Percentiles rank a stretch among this genome's conserved stretches.
These are phyloP conservation scores for Eimeria sp. DNA, from an alignment of 169 alveolate species.

Conservation along the genomic window DNA sequence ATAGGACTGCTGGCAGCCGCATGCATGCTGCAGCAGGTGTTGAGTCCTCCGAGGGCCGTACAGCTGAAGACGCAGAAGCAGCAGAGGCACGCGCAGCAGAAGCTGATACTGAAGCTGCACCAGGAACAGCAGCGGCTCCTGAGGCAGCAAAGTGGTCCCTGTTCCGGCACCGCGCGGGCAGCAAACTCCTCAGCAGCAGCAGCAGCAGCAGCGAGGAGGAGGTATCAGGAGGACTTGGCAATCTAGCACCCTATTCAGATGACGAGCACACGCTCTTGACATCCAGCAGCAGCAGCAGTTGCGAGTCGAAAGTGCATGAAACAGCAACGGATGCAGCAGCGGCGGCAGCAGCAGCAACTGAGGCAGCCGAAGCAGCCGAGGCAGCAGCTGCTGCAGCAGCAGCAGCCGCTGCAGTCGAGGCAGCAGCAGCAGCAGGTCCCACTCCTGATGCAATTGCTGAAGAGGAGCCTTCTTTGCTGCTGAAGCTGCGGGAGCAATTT, in stretches of 20 bases:
- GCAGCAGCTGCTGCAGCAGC: not conserved
- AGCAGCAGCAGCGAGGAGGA: conserved; percentile 71
- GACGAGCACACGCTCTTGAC: conserved; percentile 21
- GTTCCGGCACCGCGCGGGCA: not conserved
- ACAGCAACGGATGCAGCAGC: not conserved
- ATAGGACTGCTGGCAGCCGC: not conserved
- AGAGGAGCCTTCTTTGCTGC: conserved; percentile 29
- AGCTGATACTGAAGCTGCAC: not conserved
- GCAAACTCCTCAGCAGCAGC: conserved; percentile 62
- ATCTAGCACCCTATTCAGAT: not conserved
- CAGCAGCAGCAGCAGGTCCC: not conserved
- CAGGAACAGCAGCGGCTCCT: not conserved
- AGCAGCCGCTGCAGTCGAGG: not conserved
- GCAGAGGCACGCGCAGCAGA: not conserved
- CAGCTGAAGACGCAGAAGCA: conserved; percentile 27
- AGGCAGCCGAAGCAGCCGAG: not conserved
- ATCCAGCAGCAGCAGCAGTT: conserved; percentile 20
- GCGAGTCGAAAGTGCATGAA: not conserved
- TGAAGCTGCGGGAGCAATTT: conserved; percentile 58
- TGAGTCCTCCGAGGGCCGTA: not conserved
- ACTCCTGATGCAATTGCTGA: not conserved
- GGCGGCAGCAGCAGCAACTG: conserved; percentile 12
- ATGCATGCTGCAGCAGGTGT: conserved; percentile 7
- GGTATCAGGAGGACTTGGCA: not conserved
- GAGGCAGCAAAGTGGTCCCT: not conserved